Conservation (phyloP, 331 rosid genomes). For the Erythrophleum ivorense region DNA sequence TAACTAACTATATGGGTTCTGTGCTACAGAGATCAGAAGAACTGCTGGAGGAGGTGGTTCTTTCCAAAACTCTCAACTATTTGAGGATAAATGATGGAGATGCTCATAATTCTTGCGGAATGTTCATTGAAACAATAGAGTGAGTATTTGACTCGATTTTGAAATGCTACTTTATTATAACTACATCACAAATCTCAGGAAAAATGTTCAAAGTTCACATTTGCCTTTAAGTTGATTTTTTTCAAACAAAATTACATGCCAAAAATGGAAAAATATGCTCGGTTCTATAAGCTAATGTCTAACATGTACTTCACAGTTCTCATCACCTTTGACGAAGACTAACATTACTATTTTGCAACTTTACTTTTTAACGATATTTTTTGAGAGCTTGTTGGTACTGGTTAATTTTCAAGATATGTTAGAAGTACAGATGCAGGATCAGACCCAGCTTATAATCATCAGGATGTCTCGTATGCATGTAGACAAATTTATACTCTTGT, state of each 20-base stretch:
- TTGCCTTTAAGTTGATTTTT: no score
- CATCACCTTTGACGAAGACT: not conserved
- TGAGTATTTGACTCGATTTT: conserved; percentile 47
- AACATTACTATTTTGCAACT: not conserved
- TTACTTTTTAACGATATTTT: not conserved
- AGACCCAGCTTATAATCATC: not conserved
- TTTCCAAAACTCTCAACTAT: conserved; percentile 80
- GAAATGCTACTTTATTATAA: conserved; percentile 24
- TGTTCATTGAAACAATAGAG: conserved; percentile 82
- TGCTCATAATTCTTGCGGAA: conserved; percentile 61
- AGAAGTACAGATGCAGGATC: not conserved
- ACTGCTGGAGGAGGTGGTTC: conserved; percentile 90
- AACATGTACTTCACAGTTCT: not conserved
- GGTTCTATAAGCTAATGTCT: not conserved
- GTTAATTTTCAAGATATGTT: not conserved
- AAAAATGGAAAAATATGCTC: not conserved
- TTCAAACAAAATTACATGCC: not conserved
- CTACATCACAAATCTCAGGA: not conserved
- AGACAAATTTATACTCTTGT: conserved; percentile 21
- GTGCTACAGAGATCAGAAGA: conserved; percentile 78
- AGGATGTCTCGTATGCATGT: not conserved
- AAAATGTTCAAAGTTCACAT: not conserved
- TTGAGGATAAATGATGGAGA: conserved; percentile 57
- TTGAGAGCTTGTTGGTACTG: not conserved
- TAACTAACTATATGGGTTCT: conserved; percentile 35